phyloP scores from a whole-genome alignment of 192 early-diverging fungal genomes.

The Linnemannia zychae region DNA sequence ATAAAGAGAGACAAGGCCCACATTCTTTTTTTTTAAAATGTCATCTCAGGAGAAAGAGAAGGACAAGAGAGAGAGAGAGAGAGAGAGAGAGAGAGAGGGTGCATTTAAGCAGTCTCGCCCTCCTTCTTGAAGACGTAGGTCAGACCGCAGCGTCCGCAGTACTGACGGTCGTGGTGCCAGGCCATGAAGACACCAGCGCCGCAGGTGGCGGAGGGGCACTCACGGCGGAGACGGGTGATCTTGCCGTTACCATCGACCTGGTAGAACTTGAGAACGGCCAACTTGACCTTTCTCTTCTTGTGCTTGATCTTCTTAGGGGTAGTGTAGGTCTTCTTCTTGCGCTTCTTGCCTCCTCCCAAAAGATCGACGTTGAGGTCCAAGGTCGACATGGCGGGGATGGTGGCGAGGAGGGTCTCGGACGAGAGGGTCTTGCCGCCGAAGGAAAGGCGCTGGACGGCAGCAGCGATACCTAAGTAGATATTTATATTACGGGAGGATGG shows the following conservation, averaged over 20 bases:
- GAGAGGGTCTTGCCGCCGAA: slow-evolving; percentile 63
- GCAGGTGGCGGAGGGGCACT: slow-evolving; percentile 97
- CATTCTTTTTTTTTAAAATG: not conserved
- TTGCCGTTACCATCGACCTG: slow-evolving; percentile 98
- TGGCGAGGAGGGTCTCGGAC: slow-evolving; percentile 33
- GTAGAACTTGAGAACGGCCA: slow-evolving; percentile 99
- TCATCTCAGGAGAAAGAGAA: slow-evolving; percentile 1
- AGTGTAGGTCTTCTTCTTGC: slow-evolving; percentile 99
- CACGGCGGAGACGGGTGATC: slow-evolving; percentile 98
- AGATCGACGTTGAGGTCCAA: slow-evolving; percentile 66
- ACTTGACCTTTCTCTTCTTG: slow-evolving; percentile 99
- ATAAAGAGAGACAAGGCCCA: not conserved
- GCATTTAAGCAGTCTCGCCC: slow-evolving; percentile 57
- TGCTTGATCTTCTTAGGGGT: slow-evolving; percentile 99
- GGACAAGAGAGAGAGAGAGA: not conserved
- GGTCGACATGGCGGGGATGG: slow-evolving; percentile 54
- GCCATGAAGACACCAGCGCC: slow-evolving; percentile 99
- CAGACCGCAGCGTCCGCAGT: slow-evolving; percentile 97
- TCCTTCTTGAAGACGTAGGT: slow-evolving; percentile 96
- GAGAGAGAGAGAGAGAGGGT: not conserved
- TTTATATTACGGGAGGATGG: not conserved
- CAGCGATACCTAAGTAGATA: slow-evolving; percentile 19
- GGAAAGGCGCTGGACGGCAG: slow-evolving; percentile 63
- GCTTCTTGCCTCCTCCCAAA: slow-evolving; percentile 96
- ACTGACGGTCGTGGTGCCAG: slow-evolving; percentile 97